Conservation (phyloP, 148 eudicot genomes). For the Fagopyrum tataricum region DNA sequence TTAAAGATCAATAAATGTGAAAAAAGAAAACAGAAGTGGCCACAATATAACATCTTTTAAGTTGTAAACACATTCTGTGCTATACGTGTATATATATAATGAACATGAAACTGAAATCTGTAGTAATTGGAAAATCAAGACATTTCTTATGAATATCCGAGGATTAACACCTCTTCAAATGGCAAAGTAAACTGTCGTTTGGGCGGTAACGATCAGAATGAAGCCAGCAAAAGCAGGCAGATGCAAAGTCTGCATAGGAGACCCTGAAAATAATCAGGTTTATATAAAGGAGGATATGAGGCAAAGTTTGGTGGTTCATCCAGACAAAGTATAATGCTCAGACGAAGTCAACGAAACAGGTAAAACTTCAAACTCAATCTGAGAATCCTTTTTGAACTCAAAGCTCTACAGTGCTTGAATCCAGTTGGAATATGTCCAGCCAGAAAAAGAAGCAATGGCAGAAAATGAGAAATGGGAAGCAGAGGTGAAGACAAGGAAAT, state of each 20-base stretch:
- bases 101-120: not conserved
- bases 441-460: not conserved
- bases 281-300: not conserved
- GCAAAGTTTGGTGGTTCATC: not conserved
- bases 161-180: not conserved
- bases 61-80: not conserved
- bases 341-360: not conserved
- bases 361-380: not conserved
- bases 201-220: not conserved
- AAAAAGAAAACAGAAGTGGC: not conserved
- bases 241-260: not conserved
- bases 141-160: not conserved
- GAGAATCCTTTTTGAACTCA: not conserved
- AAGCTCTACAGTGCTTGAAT: not conserved
- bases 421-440: not conserved
- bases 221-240: not conserved
- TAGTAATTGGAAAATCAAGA: not conserved
- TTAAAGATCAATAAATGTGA: constrained; percentile 5
- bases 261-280: not conserved
- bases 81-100: not conserved
- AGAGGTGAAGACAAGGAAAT: not conserved
- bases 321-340: not conserved
- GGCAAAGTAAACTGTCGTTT: not conserved
- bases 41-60: not conserved
- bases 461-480: not conserved